Evolutionary conservation across 176 grass and related monocot genomes (phyloP), one percentile per base, ranked within the genome.

Genomic region (Puccinellia tenuiflora): DNA sequence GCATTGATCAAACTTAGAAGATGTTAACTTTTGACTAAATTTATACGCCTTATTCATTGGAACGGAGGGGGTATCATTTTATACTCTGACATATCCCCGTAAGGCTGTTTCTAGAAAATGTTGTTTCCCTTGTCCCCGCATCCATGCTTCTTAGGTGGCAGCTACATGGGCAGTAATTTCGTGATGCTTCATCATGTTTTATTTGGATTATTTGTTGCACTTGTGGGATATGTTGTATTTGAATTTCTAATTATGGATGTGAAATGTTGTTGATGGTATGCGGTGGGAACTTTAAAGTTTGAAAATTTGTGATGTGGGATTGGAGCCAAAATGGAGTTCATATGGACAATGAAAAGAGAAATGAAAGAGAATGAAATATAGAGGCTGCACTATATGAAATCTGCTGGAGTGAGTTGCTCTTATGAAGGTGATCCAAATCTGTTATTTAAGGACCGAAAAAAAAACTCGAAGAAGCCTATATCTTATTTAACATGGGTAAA

Each of bases 391-490:
- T 56, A 5, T 26, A 59, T 1, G 22, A 4, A 59, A 5, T 59
- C n/a, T 59, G 22, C 22, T 59, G 13, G 22, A 59, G 55, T 59
- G 22, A 59, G 55, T 59, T 25, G 55, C 9, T 59, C 55, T 59
- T 59, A 62, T 84, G 20, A 73, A 73, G 80, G 25, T 79, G 16
- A 28, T 51, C 17, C 14, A 68, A 28, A 79, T 63, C 35, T 82
- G 21, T 11, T 33, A 50, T 16, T 18, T 15, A 40, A 70, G 67
- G 9, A 4, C 54, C 51, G 30, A 42, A 74, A 56, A 88, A 69
- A 45, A 70, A 25, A 88, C 3, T 51, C 13, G 17, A 39, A 33
- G 18, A 35, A 29, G 22, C 28, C 13, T 61, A 61, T 33, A 39
- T 18, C 40, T 73, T 29, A 6, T 18, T 64, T 39, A 81, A 66